Evolutionary conservation across 179 eudicot species (phyloP).

Genomic region (Beta lomatogona): DNA sequence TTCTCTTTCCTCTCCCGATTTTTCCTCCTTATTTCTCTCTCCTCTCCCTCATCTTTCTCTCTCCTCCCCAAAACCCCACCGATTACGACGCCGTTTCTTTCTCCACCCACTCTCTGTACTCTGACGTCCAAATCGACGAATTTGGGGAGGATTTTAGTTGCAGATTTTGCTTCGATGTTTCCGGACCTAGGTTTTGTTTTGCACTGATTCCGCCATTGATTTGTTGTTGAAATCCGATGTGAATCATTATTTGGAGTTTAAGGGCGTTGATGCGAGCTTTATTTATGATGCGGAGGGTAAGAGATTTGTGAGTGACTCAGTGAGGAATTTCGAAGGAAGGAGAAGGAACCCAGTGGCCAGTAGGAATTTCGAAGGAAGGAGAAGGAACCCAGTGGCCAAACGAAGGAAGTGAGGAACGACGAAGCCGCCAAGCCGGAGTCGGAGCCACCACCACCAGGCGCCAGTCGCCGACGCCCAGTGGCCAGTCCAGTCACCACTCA

Average conservation of each 20-base stretch:
- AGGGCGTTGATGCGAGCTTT: slow-evolving; percentile 58
- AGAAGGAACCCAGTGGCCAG: too few species aligned
- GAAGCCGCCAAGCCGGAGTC: too few species aligned
- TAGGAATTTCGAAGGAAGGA: too few species aligned
- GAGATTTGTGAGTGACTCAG: slow-evolving; percentile 31
- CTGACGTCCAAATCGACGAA: slow-evolving; percentile 34
- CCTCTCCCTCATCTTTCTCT: slow-evolving; percentile 9
- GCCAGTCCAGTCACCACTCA: too few species aligned
- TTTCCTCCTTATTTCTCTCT: slow-evolving; percentile 47
- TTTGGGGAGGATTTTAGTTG: slow-evolving; percentile 20
- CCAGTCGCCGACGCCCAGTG: too few species aligned
- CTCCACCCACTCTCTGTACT: slow-evolving; percentile 41
- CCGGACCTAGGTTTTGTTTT: slow-evolving; percentile 83
- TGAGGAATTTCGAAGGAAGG: too few species aligned
- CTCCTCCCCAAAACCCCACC: slow-evolving; percentile 12
- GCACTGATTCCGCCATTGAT: slow-evolving; percentile 66
- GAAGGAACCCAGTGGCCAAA: too few species aligned
- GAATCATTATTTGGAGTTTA: slow-evolving; percentile 72
- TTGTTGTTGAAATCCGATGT: slow-evolving; percentile 61
- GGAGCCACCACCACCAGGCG: too few species aligned
- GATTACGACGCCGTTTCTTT: slow-evolving; percentile 32
- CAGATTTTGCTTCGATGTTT: slow-evolving; percentile 51
- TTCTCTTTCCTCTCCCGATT: slow-evolving; percentile 56
- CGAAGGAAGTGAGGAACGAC: too few species aligned
- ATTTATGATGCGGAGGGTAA: slow-evolving; percentile 38